Percentiles rank a stretch among this genome's conserved stretches.
phyloP scores from a whole-genome alignment of 352 stramenopile genomes.

The Ophiocytium majus region DNA sequence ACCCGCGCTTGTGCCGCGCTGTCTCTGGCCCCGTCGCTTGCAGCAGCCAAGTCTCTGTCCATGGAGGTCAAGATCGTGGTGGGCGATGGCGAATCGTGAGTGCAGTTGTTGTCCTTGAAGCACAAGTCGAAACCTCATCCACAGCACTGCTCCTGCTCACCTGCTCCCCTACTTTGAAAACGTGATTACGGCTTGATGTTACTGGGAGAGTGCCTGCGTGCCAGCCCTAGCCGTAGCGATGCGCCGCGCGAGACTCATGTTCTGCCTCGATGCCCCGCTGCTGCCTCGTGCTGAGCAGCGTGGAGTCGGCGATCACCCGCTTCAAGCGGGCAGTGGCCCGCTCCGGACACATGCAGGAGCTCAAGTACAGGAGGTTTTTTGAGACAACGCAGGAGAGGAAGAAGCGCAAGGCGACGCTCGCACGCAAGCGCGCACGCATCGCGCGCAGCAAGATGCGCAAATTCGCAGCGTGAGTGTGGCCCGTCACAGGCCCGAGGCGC shows the following conservation, averaged over 20 bases:
- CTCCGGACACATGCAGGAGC: conserved; percentile 24
- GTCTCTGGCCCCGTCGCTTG: neutral
- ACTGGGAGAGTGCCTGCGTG: no score
- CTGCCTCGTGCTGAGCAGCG: no score
- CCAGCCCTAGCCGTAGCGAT: no score
- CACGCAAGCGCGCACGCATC: conserved; percentile 3
- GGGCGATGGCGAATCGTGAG: conserved; percentile 13
- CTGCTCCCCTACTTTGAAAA: no score
- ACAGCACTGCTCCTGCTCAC: neutral
- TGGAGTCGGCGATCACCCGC: neutral
- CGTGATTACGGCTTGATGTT: no score
- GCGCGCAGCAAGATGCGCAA: conserved; percentile 11
- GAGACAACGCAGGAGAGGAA: conserved; percentile 24
- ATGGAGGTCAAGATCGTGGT: conserved; percentile 20
- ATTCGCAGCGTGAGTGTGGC: neutral
- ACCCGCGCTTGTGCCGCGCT: neutral
- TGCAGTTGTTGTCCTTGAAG: neutral
- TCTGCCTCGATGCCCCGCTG: no score
- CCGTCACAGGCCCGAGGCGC: neutral
- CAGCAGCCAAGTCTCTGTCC: neutral
- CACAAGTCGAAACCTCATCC: neutral
- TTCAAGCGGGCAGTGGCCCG: conserved; percentile 22
- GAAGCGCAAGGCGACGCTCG: conserved; percentile 14
- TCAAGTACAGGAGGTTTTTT: conserved; percentile 11
- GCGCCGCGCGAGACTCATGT: no score